Percentiles rank a stretch among this genome's conserved stretches.
These are phyloP conservation scores for Phoenix dactylifera DNA, from an alignment of 176 grass and related monocot species.

Conservation along the genomic window DNA sequence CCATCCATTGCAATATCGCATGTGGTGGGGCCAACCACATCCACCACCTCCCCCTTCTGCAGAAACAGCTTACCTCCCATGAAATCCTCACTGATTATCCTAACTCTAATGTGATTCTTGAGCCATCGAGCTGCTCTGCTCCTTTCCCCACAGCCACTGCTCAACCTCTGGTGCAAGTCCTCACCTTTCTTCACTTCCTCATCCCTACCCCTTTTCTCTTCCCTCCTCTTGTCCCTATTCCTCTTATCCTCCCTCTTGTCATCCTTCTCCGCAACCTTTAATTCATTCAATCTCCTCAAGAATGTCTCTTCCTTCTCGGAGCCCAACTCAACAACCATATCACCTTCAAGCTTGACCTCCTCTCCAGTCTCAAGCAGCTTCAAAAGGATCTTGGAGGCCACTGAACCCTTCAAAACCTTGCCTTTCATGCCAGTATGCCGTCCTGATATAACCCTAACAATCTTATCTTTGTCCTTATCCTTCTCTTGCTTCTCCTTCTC, in stretches of 20 bases:
- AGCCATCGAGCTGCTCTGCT: conserved; percentile 47
- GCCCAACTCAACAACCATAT: not conserved
- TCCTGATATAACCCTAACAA: conserved; percentile 10
- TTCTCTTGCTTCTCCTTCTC: conserved; percentile 21
- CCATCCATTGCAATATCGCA: conserved; percentile 84
- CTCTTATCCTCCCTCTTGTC: conserved; percentile 8
- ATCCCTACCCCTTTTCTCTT: conserved; percentile 1
- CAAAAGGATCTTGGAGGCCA: not conserved
- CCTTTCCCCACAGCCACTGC: conserved; percentile 19
- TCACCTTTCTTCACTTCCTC: conserved; percentile 5
- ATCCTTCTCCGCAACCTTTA: conserved; percentile 25
- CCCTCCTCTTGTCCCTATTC: not conserved
- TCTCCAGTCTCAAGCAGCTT: conserved; percentile 12
- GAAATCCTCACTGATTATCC: conserved; percentile 66
- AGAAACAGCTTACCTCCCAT: conserved; percentile 55
- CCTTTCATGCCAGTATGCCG: conserved; percentile 17
- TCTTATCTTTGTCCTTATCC: not conserved
- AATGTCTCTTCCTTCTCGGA: conserved; percentile 10
- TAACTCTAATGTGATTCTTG: conserved; percentile 79
- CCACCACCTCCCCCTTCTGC: conserved; percentile 68
- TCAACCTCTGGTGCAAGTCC: not conserved
- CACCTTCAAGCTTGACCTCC: conserved; percentile 7
- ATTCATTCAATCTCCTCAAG: conserved; percentile 14
- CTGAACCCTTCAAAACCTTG: conserved; percentile 19
- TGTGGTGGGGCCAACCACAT: conserved; percentile 77